phyloP scores from a whole-genome alignment of 257 asterid genomes.

The Solanum tarapatanum region DNA sequence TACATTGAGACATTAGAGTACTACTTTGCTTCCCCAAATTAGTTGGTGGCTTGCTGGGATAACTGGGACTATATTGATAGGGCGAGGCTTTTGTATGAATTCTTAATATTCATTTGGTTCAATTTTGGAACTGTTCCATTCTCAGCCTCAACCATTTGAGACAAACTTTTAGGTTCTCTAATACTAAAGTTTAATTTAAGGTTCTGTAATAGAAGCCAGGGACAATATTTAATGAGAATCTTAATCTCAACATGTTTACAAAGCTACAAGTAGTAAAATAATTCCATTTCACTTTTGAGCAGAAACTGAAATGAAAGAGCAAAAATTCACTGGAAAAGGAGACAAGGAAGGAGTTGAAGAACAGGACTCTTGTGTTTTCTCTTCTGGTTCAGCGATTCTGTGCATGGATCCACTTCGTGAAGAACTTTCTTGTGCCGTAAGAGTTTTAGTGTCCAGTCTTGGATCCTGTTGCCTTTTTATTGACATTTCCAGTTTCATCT shows the following conservation, averaged over 20 bases:
- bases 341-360: neutral
- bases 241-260: neutral
- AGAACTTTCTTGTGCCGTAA: constrained; percentile 94
- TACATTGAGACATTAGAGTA: neutral
- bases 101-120: neutral
- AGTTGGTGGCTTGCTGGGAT: neutral
- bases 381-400: constrained; percentile 32
- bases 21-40: neutral
- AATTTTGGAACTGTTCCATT: neutral
- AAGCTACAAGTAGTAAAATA: neutral
- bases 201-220: neutral
- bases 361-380: neutral
- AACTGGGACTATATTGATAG: neutral
- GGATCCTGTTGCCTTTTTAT: neutral
- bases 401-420: constrained; percentile 80
- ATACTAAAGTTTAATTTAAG: neutral
- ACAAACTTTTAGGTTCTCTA: neutral
- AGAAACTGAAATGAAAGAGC: constrained; percentile 8
- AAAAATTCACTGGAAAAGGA: neutral
- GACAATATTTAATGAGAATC: neutral
- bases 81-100: neutral
- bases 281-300: neutral
- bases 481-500: neutral
- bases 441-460: neutral
- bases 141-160: neutral